phyloP scores from a whole-genome alignment of 495 filamentous ascomycete species.

The Lindgomyces ingoldianus region DNA sequence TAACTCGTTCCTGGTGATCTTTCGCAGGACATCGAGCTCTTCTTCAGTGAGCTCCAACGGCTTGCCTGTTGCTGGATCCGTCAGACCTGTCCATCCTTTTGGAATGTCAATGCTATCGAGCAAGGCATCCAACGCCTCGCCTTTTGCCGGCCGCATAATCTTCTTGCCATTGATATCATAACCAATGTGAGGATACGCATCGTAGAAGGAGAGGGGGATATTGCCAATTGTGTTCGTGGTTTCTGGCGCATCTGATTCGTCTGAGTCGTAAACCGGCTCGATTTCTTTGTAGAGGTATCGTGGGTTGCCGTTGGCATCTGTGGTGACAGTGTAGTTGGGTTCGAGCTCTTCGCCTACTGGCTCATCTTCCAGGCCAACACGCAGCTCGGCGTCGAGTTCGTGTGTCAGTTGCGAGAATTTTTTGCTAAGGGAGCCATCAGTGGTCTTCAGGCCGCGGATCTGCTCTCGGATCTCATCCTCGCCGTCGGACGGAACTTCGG shows the following conservation, averaged over 20 bases:
- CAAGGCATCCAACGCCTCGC: constrained; percentile 88
- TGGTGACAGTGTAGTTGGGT: constrained; percentile 61
- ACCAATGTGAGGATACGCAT: constrained; percentile 95
- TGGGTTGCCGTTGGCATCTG: constrained; percentile 72
- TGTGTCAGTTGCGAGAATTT: constrained; percentile 14
- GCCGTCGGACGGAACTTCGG: constrained; percentile 60
- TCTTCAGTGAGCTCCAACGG: constrained; percentile 83
- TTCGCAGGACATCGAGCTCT: constrained; percentile 83
- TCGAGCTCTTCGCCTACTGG: constrained; percentile 44
- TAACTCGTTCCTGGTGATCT: constrained; percentile 87
- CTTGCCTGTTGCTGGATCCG: constrained; percentile 88
- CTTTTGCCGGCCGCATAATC: constrained; percentile 92
- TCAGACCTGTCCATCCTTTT: constrained; percentile 95
- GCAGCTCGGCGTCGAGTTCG: constrained; percentile 16
- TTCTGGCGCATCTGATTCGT: constrained; percentile 81
- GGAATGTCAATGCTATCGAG: constrained; percentile 97
- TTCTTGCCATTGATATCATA: constrained; percentile 99
- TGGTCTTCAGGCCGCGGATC: constrained; percentile 35
- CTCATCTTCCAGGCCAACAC: constrained; percentile 29
- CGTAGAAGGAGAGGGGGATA: constrained; percentile 92
- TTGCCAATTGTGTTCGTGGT: constrained; percentile 89
- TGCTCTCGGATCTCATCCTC: constrained; percentile 44
- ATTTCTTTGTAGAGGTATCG: constrained; percentile 85
- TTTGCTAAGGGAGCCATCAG: constrained; percentile 30
- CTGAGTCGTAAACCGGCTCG: constrained; percentile 92